These are phyloP conservation scores for Williopsis jadinii DNA, from an alignment of 1,139 yeast species.

Conservation along the genomic window DNA sequence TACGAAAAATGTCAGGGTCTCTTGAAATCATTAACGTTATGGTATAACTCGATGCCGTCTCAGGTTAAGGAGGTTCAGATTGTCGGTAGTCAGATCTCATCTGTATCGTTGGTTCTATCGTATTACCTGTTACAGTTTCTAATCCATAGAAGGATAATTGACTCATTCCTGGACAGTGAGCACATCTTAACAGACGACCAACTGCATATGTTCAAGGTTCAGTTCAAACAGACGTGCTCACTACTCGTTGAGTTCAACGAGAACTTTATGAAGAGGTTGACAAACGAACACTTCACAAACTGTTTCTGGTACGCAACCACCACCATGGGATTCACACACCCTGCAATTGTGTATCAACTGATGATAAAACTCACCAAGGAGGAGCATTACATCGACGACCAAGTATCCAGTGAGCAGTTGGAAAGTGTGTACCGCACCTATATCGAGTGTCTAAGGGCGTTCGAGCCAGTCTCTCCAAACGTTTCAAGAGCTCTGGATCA, in stretches of 20 bases:
- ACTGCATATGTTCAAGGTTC: constrained; percentile 7
- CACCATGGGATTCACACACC: constrained; percentile 17
- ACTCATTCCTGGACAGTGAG: constrained; percentile 16
- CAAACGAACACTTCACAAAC: constrained; percentile 15
- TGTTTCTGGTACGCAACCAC: constrained; percentile 20
- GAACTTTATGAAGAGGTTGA: constrained; percentile 14
- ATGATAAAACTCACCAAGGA: constrained; percentile 12
- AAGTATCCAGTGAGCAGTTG: constrained; percentile 5
- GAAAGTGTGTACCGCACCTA: constrained; percentile 3
- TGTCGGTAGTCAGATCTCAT: constrained; percentile 11
- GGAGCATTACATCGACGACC: constrained; percentile 15
- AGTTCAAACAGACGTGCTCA: constrained; percentile 11
- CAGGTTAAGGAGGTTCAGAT: constrained; percentile 10
- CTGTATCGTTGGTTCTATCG: constrained; percentile 20
- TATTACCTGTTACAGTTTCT: constrained; percentile 20
- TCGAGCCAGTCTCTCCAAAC: constrained; percentile 5
- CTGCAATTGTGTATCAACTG: constrained; percentile 16
- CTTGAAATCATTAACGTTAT: constrained; percentile 12
- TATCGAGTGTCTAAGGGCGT: constrained; percentile 3
- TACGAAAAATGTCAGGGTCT: constrained; percentile 12
- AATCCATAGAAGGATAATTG: constrained; percentile 20
- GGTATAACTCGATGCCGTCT: constrained; percentile 16
- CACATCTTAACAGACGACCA: constrained; percentile 9
- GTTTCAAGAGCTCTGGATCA: constrained; percentile 9
- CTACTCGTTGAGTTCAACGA: constrained; percentile 10